Evolutionary conservation across 2,329 filamentous ascomycete genomes (phyloP).

Genomic region (Leptographium procerum): DNA sequence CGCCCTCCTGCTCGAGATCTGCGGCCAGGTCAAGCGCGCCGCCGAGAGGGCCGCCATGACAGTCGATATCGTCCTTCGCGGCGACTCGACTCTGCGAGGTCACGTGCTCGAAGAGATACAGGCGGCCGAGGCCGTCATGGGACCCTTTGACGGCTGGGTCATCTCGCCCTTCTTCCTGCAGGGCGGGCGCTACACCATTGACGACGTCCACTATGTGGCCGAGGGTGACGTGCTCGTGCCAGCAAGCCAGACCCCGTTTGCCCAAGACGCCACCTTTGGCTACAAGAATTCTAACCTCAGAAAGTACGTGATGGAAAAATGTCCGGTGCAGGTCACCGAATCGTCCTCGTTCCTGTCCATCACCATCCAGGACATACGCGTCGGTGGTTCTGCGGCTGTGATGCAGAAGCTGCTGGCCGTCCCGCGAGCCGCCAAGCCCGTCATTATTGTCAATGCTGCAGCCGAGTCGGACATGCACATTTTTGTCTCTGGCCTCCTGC

Average conservation of each 20-base stretch:
- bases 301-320: conserved; percentile 45
- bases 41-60: conserved; percentile 22
- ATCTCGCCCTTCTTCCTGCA: conserved; percentile 49
- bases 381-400: conserved; percentile 19
- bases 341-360: conserved; percentile 22
- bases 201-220: conserved; percentile 46
- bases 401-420: conserved; percentile 30
- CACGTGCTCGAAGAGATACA: conserved; percentile 85
- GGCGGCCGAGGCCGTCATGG: conserved; percentile 37
- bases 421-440: conserved; percentile 21
- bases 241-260: conserved; percentile 42
- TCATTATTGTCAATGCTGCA: conserved; percentile 37
- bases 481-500: conserved; percentile 36
- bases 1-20: conserved; percentile 37
- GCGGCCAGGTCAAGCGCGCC: conserved; percentile 33
- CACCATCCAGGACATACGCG: conserved; percentile 32
- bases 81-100: conserved; percentile 63
- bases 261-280: conserved; percentile 45
- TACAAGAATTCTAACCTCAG: conserved; percentile 40
- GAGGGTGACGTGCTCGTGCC: conserved; percentile 38
- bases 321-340: conserved; percentile 10
- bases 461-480: conserved; percentile 41
- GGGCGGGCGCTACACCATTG: conserved; percentile 44
- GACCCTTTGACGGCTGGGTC: conserved; percentile 39
- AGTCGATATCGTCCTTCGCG: conserved; percentile 43